Evolutionary conservation across 1,284 basidiomycete species (phyloP).

Genomic region (Leucocoprinus gongylophorus): DNA sequence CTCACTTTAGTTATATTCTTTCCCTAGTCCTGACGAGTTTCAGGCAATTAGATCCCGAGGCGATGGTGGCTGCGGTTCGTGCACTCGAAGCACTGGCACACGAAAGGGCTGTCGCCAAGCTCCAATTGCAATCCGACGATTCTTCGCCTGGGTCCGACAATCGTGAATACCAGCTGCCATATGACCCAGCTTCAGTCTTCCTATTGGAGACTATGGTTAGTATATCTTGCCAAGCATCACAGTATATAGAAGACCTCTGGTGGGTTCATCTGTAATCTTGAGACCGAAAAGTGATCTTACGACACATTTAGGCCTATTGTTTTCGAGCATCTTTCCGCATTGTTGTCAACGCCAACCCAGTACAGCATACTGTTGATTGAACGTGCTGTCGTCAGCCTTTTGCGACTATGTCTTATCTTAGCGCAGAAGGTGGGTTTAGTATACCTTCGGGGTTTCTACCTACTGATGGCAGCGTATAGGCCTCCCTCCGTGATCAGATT

Average conservation of each 20-base stretch:
- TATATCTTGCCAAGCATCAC: conserved; percentile 69
- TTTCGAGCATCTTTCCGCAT: conserved; percentile 83
- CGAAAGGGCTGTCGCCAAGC: conserved; percentile 69
- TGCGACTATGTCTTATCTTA: conserved; percentile 75
- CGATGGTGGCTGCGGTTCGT: conserved; percentile 76
- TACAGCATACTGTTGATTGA: conserved; percentile 92
- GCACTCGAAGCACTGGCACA: conserved; percentile 90
- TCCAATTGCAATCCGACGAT: conserved; percentile 65
- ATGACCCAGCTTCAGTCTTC: conserved; percentile 93
- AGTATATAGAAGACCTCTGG: conserved; percentile 85
- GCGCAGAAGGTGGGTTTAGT: conserved; percentile 58
- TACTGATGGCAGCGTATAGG: conserved; percentile 32
- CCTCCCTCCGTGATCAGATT: conserved; percentile 81
- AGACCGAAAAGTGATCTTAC: not conserved
- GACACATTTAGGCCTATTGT: conserved; percentile 67
- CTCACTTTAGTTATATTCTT: conserved; percentile 31
- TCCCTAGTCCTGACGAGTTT: conserved; percentile 9
- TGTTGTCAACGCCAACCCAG: conserved; percentile 71
- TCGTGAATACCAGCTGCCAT: conserved; percentile 56
- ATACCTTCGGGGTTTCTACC: conserved; percentile 8
- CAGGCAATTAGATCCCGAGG: conserved; percentile 71
- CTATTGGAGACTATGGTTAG: conserved; percentile 92
- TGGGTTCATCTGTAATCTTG: conserved; percentile 22
- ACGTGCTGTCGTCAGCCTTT: conserved; percentile 88
- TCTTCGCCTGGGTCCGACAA: conserved; percentile 36